Evolutionary conservation across 2,329 filamentous ascomycete genomes (phyloP), one percentile per base, ranked within the genome.

Genomic region (Periconia macrospinosa): DNA sequence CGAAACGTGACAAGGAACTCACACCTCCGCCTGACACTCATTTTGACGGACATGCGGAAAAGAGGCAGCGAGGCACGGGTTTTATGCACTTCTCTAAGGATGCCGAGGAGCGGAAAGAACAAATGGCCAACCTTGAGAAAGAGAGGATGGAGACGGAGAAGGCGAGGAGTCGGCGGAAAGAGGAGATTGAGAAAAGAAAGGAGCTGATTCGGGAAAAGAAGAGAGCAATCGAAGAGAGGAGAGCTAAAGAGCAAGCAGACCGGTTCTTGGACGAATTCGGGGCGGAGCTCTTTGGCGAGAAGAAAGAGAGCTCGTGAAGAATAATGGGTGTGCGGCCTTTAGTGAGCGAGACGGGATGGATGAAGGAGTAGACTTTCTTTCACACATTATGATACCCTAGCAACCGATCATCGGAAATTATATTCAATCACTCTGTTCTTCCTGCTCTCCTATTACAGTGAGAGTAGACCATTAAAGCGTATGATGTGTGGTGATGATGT

Each of bases 51-150:
- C 83, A 84, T 56, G 83, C 82, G 56, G 94, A 99, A 80, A 86
- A 96, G 46, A 81, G 94, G 56, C 91, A 86, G 43, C 93, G 94
- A 65, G 94, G 94, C 3, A 90, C 90, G 0, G 94, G 90, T 0
- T 99, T 97, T 76, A 97, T 92, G 77, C 86, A 89, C 52, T 97
- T 99, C 70, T 91, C 88, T 54, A 84, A 83, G 60, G 89, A 96
- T 72, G 86, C 88, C 67, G 86, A 83, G 60, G 79, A 80, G 59
- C 75, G 83, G 45, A 79, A 87, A 68, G 74, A 75, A 65, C 90
- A 97, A 80, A 96, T 97, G 90, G 81, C 84, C 60, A 82, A 81
- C 43, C 77, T 97, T 51, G 82, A 85, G 58, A 79, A 81, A 62
- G 86, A 91, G 71, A 80, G 90, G 54, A 75, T 79, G 57, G 83